Evolutionary conservation across 78 protist species (phyloP).

Genomic region (Dictyostelium firmibasis): DNA sequence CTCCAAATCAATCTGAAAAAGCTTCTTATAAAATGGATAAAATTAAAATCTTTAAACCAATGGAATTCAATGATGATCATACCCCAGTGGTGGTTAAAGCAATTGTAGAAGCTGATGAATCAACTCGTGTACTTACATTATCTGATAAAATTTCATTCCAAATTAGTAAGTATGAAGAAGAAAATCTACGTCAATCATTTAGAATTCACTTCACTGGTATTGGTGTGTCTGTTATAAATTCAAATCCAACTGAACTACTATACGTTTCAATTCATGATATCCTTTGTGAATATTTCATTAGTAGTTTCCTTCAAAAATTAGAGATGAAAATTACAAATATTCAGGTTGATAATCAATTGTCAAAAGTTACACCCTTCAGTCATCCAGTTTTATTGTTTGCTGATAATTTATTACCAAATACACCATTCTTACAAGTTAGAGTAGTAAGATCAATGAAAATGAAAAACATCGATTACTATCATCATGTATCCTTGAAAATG

Average conservation of each 20-base stretch:
- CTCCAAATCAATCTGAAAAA: not conserved
- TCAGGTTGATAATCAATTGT: constrained; percentile 78
- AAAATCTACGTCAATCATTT: constrained; percentile 40
- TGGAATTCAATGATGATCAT: constrained; percentile 30
- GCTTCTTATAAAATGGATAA: constrained; percentile 35
- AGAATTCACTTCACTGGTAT: constrained; percentile 48
- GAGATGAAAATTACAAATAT: constrained; percentile 38
- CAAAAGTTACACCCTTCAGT: constrained; percentile 59
- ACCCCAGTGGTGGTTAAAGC: not conserved
- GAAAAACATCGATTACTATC: constrained; percentile 63
- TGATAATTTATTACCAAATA: not conserved
- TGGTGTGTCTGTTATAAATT: constrained; percentile 61
- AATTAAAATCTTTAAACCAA: constrained; percentile 47
- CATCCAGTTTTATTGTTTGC: constrained; percentile 55
- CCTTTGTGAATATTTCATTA: constrained; percentile 15
- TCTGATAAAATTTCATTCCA: not conserved
- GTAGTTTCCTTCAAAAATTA: constrained; percentile 29
- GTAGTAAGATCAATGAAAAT: constrained; percentile 43
- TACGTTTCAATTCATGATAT: constrained; percentile 44
- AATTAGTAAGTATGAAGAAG: constrained; percentile 7
- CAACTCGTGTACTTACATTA: constrained; percentile 44
- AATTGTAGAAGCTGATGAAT: constrained; percentile 67
- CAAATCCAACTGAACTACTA: constrained; percentile 70
- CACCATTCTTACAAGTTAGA: constrained; percentile 23
- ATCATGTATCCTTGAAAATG: constrained; percentile 36